Conservation (phyloP, 495 filamentous ascomycete species). For the Lasiosphaeria miniovina region DNA sequence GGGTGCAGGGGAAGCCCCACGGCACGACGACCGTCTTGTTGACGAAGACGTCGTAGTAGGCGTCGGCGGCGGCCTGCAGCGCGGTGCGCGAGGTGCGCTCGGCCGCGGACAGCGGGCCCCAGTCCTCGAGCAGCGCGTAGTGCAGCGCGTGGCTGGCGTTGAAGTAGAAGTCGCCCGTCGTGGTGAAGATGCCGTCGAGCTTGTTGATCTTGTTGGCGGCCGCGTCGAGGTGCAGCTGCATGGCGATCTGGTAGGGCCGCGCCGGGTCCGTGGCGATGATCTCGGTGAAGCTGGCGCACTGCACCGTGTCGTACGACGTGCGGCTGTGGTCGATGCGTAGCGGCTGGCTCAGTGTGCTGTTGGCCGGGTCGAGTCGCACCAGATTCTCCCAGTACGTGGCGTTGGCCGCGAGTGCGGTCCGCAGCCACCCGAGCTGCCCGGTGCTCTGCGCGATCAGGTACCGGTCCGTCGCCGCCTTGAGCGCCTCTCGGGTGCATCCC, state of each 20-base stretch:
- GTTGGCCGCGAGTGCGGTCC: neutral
- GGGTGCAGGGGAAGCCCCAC: slow-evolving; percentile 1
- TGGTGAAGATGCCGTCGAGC: slow-evolving; percentile 37
- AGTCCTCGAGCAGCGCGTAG: slow-evolving; percentile 31
- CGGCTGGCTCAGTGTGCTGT: slow-evolving; percentile 35
- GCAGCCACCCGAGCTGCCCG: neutral
- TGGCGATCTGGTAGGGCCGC: slow-evolving; percentile 44
- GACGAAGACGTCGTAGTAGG: slow-evolving; percentile 6
- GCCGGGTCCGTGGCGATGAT: slow-evolving; percentile 37
- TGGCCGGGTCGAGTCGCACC: slow-evolving; percentile 30
- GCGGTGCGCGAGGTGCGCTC: slow-evolving; percentile 31
- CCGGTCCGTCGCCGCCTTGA: neutral
- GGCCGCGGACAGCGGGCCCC: slow-evolving; percentile 30
- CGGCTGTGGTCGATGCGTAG: slow-evolving; percentile 44
- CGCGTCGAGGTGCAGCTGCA: slow-evolving; percentile 37
- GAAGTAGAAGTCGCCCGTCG: slow-evolving; percentile 39
- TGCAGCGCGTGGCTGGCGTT: slow-evolving; percentile 41
- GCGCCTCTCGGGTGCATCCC: neutral
- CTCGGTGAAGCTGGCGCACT: slow-evolving; percentile 45
- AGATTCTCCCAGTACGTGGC: slow-evolving; percentile 32
- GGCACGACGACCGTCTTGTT: slow-evolving; percentile 4
- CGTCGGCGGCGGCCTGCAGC: slow-evolving; percentile 28
- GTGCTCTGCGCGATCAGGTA: slow-evolving; percentile 10
- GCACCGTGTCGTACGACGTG: slow-evolving; percentile 38
- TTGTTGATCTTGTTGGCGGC: slow-evolving; percentile 17